Base-by-base conservation (phyloP, 202 grass and related monocot species). In the Panicum hallii region DNA sequence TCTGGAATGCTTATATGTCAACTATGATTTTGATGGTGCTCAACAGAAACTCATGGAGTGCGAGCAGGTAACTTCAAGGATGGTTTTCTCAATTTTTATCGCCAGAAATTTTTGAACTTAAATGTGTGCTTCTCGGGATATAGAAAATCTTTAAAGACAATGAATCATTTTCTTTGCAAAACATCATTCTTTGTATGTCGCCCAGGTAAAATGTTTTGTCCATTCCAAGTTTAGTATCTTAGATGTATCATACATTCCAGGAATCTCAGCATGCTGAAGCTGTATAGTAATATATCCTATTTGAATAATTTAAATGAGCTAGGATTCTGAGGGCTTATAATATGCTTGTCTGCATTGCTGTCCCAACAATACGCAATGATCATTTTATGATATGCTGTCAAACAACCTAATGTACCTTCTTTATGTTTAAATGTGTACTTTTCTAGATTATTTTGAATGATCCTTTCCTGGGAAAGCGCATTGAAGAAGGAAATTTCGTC, bases 21-120 rank as follows among this genome's bases (percentile, higher is more conserved):
- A 95, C 80, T 98, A 98, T 87, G 95, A 98, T 70, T 98, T 98
- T 83, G 95, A 98, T 85, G 91, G 88, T 22, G 95, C 95, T 53
- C 95, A 98, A 61, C 48, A 70, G 83, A 98, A 98, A 85, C 91
- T 98, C 10, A 53, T 65, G 9, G 88, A 97, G 67, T 97, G 94
- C 19, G 94, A 97, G 64, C 83, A 98, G 85, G 95, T 94, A 86
- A 83, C 36, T 67, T 87, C n/a, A 11, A 14, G 9, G 38, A 6
- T 45, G 17, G 68, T 77, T 55, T 23, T 41, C 48, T 19, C 10
- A 43, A 64, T 72, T 11, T 23, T n/a, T 5, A 69, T 57, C 43
- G 14, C 3, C 26, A 26, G 26, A 48, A 22, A 45, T 45, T 12
- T 54, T 65, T 38, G 44, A 61, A 28, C 65, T 80, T 4, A 63